Conservation (phyloP, 2,329 filamentous ascomycete genomes). For the Eurotiales sp. region DNA sequence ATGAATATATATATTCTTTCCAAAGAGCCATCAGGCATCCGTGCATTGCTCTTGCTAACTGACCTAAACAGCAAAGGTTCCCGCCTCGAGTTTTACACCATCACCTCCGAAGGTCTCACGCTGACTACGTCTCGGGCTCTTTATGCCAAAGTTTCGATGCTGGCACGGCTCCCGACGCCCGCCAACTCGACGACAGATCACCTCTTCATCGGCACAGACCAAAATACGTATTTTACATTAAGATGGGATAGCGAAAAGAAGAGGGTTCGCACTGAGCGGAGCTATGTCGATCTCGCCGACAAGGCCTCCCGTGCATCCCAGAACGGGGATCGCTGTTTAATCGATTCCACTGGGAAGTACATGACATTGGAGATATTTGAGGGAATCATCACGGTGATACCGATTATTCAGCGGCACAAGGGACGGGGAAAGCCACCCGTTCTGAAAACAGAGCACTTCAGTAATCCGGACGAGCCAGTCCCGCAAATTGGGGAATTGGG, state of each 20-base stretch:
- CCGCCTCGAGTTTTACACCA: conserved; percentile 76
- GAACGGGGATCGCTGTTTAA: conserved; percentile 75
- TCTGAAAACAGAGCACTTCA: conserved; percentile 20
- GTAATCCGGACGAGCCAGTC: conserved; percentile 9
- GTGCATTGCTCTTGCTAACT: background rate
- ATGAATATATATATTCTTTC: conserved; percentile 39
- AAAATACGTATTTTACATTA: conserved; percentile 85
- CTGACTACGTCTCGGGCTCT: conserved; percentile 68
- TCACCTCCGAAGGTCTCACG: conserved; percentile 56
- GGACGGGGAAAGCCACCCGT: conserved; percentile 32
- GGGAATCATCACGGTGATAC: conserved; percentile 62
- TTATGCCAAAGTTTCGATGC: conserved; percentile 81
- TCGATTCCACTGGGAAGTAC: conserved; percentile 72
- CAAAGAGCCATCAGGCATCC: background rate
- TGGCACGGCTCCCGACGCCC: conserved; percentile 57
- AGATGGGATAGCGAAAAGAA: conserved; percentile 66
- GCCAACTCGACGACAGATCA: conserved; percentile 72
- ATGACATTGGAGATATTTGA: conserved; percentile 67
- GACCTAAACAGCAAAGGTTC: conserved; percentile 67
- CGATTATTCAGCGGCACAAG: conserved; percentile 54
- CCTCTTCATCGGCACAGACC: conserved; percentile 87
- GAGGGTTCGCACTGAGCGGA: conserved; percentile 54
- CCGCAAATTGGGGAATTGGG: conserved; percentile 54
- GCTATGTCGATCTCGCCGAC: conserved; percentile 58
- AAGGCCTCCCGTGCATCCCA: conserved; percentile 68